A percentile compares a stretch with the other conserved stretches of the same genome.
These are phyloP conservation scores for Aspergillus piperis DNA, from an alignment of 2,329 filamentous ascomycete genomes.

Conservation along the genomic window DNA sequence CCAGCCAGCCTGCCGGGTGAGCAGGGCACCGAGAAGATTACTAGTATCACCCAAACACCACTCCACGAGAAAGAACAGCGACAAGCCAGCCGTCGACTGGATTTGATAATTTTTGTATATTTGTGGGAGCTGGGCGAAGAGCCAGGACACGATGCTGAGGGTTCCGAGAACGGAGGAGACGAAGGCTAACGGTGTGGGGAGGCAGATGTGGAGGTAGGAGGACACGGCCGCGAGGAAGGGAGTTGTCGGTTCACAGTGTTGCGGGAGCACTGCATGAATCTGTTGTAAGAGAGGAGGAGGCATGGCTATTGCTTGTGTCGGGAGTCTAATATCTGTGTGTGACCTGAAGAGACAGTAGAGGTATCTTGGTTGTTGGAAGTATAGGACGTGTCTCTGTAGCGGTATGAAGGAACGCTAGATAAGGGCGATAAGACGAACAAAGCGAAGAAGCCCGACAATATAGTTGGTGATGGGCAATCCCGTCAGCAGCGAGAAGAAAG, in stretches of 20 bases:
- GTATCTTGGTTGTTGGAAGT: neutral
- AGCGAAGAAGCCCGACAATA: neutral
- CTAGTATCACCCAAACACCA: constrained; percentile 67
- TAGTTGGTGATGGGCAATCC: neutral
- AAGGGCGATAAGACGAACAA: constrained; percentile 3
- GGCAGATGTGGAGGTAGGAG: constrained; percentile 61
- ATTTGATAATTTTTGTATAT: constrained; percentile 68
- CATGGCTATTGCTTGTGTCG: constrained; percentile 26
- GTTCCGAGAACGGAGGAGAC: constrained; percentile 62
- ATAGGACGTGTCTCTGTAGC: neutral
- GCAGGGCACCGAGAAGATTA: constrained; percentile 63
- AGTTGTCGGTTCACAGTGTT: constrained; percentile 62
- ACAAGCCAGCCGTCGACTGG: constrained; percentile 65
- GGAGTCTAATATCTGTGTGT: neutral
- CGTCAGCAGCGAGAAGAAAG: neutral
- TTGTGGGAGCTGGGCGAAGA: constrained; percentile 69
- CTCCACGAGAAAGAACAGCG: constrained; percentile 65
- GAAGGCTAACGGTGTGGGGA: constrained; percentile 64
- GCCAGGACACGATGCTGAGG: constrained; percentile 66
- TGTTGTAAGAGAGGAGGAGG: constrained; percentile 32
- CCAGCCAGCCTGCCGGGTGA: constrained; percentile 66
- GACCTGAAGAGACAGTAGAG: neutral
- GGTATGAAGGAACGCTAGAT: constrained; percentile 5
- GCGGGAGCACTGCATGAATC: constrained; percentile 48
- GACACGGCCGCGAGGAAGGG: constrained; percentile 60